These are phyloP conservation scores for Marsdenia floribunda DNA, from an alignment of 257 asterid species.

Conservation along the genomic window DNA sequence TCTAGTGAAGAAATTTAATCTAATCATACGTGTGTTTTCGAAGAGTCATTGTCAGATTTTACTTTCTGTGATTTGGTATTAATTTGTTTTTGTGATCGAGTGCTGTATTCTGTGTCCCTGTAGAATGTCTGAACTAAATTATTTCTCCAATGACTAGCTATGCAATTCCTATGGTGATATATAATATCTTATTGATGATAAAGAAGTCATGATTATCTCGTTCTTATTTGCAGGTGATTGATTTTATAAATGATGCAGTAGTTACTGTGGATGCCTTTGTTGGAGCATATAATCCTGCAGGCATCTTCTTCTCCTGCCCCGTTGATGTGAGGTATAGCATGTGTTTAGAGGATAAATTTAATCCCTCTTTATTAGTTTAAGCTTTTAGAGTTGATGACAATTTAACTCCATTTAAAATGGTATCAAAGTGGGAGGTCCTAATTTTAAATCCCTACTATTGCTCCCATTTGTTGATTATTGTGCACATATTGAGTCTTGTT, in stretches of 20 bases:
- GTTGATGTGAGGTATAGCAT: constrained; percentile 62
- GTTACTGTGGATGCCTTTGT: constrained; percentile 82
- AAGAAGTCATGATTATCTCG: neutral
- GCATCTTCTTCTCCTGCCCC: constrained; percentile 65
- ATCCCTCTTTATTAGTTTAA: too few relatives aligned
- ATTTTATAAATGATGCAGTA: constrained; percentile 88
- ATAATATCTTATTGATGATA: too few relatives aligned
- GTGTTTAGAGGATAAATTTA: too few relatives aligned
- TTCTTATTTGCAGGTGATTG: constrained; percentile 67
- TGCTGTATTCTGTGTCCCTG: neutral
- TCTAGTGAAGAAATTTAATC: neutral
- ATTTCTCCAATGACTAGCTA: neutral
- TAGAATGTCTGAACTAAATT: neutral
- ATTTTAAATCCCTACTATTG: too few relatives aligned
- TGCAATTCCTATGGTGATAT: neutral
- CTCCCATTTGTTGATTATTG: too few relatives aligned
- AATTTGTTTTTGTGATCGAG: neutral
- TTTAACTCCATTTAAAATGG: too few relatives aligned
- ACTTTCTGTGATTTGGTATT: neutral
- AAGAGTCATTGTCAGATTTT: neutral
- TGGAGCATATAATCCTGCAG: constrained; percentile 68
- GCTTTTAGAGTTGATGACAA: too few relatives aligned
- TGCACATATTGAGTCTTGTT: too few relatives aligned
- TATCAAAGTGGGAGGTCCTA: too few relatives aligned
- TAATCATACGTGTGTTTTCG: neutral